Evolutionary conservation across 805 yeast genomes (phyloP), one percentile per base, ranked within the genome.

Genomic region (Nakazawaea wyomingensis): DNA sequence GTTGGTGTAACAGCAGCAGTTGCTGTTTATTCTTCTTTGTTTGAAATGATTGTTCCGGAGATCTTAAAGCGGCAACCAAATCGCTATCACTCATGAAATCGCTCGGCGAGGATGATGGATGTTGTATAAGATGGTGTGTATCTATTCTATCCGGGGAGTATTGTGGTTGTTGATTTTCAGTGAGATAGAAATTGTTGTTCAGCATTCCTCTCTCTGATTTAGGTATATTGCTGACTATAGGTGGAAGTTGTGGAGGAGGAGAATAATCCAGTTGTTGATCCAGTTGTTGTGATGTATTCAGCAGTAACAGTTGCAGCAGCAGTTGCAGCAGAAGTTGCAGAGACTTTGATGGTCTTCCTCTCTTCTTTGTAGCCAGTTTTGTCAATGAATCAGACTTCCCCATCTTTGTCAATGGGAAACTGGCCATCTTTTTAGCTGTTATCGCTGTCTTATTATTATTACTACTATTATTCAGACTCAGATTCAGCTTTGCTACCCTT

Each of bases 21-120:
- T 43, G 13, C 11, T 22, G 35, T 44, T 37, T 22, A 32, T 29
- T 31, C 16, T 37, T 27, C n/a, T 24, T 34, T 21, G 19, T 16
- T 36, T 36, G 34, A 30, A 28, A 38, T 22, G 40, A 37, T 21
- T 39, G 37, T 21, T 41, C 49, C 13, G 46, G 51, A 17, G 48
- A 42, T 26, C 58, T 61, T 47, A 62, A 49, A 0, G 74, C 77
- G 37, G 68, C 66, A 11, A 69, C 76, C 27, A 73, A 51, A 50
- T 73, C 80, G 2, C 69, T 61, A 48, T 76, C 82, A 11, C 79
- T 72, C 66, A 72, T 62, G 48, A 74, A 74, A 33, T 74, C 82
- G 45, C 75, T 66, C 3, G 77, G 75, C 2, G 80, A 73, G 6
- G 80, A 72, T 3, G 71, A 57, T 5, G 43, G 43, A 11, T 44